phyloP scores from a whole-genome alignment of 805 yeast species.

The Maudiozyma pseudohumilis region DNA sequence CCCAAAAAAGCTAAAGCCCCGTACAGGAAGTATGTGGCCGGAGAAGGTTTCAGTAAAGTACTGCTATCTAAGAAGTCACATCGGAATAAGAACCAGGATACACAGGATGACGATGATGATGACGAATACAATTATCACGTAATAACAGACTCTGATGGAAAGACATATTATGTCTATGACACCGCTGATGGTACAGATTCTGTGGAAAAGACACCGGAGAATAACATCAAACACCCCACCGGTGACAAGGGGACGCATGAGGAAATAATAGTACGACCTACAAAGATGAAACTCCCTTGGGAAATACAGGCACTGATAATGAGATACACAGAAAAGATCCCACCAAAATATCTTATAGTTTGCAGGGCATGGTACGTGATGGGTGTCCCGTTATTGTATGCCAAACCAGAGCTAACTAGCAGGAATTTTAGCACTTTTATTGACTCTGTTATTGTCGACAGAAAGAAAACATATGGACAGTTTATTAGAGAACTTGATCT shows the following conservation, averaged over 20 bases:
- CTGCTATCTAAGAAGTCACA: constrained; percentile 6
- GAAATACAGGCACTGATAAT: constrained; percentile 40
- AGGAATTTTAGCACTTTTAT: constrained; percentile 66
- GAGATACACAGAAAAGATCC: constrained; percentile 10
- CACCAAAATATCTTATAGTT: constrained; percentile 43
- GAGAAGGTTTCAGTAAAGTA: constrained; percentile 25
- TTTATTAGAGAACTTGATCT: constrained; percentile 61
- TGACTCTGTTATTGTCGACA: constrained; percentile 44
- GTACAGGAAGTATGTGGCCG: constrained; percentile 61
- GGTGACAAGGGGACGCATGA: neutral
- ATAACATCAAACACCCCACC: neutral
- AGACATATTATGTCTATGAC: constrained; percentile 1
- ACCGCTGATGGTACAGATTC: neutral
- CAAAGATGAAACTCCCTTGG: constrained; percentile 33
- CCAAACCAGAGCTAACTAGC: constrained; percentile 51
- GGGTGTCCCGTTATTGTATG: constrained; percentile 57
- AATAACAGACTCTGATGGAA: neutral
- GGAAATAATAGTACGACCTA: neutral
- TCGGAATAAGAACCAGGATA: constrained; percentile 1
- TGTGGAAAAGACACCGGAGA: neutral
- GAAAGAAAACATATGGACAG: constrained; percentile 42
- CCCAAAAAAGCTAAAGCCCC: constrained; percentile 77
- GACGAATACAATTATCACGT: neutral
- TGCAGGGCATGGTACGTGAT: constrained; percentile 50
- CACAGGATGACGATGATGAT: constrained; percentile 1